Percentiles rank a stretch among this genome's conserved stretches.
Conservation (phyloP, 371 early-diverging fungal genomes). For the Apophysomyces variabilis region DNA sequence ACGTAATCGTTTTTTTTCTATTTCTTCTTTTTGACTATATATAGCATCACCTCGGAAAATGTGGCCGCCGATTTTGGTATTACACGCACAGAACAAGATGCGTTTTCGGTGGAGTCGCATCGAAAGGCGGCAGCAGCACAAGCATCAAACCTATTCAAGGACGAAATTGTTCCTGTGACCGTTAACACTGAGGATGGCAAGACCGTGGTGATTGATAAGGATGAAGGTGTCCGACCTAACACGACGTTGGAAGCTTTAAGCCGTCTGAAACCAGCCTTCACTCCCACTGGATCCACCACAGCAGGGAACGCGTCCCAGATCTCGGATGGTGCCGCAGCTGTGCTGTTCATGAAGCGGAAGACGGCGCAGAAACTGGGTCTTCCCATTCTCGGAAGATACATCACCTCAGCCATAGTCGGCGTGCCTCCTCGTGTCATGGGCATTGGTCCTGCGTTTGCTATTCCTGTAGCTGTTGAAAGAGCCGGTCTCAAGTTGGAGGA, state of each 20-base stretch:
- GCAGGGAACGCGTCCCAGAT: slow-evolving; percentile 99
- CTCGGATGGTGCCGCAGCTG: slow-evolving; percentile 98
- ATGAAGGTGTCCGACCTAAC: slow-evolving; percentile 93
- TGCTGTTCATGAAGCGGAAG: slow-evolving; percentile 93
- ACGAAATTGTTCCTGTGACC: slow-evolving; percentile 92
- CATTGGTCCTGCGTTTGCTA: slow-evolving; percentile 93
- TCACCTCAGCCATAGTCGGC: slow-evolving; percentile 89
- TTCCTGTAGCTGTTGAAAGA: slow-evolving; percentile 88
- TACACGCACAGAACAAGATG: slow-evolving; percentile 87
- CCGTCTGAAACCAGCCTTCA: slow-evolving; percentile 93
- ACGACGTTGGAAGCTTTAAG: slow-evolving; percentile 78
- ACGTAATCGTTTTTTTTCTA: no score
- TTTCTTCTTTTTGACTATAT: background rate
- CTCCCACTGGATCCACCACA: slow-evolving; percentile 85
- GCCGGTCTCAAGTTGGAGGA: slow-evolving; percentile 82
- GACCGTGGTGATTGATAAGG: slow-evolving; percentile 67
- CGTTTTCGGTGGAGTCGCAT: slow-evolving; percentile 84
- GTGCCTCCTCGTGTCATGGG: slow-evolving; percentile 96
- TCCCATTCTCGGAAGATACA: slow-evolving; percentile 87
- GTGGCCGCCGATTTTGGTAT: slow-evolving; percentile 88
- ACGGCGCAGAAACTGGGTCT: slow-evolving; percentile 87
- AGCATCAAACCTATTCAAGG: slow-evolving; percentile 86
- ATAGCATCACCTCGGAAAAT: slow-evolving; percentile 92
- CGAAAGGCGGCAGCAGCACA: slow-evolving; percentile 86
- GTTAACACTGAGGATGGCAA: slow-evolving; percentile 73